phyloP scores from a whole-genome alignment of 139 green algal species.

The Astrephomene gubernaculifera region DNA sequence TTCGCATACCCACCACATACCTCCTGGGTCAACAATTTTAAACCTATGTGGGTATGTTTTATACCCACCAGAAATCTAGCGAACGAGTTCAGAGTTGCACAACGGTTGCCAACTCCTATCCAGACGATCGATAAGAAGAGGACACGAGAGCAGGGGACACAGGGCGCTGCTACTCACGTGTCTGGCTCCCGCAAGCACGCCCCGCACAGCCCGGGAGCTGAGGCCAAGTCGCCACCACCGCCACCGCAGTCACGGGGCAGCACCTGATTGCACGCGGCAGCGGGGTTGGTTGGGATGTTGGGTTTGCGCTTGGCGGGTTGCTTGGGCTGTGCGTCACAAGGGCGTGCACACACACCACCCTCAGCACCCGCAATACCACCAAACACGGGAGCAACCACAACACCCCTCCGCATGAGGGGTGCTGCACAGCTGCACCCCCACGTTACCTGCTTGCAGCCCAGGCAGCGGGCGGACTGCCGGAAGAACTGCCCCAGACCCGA shows the following conservation, averaged over 20 bases:
- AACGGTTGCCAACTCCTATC: not conserved
- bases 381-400: too few relatives aligned
- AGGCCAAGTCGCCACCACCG: too few relatives aligned
- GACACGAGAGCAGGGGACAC: not conserved
- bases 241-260: not conserved
- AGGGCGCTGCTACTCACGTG: conserved; percentile 1
- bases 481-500: conserved; percentile 56
- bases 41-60: too few relatives aligned
- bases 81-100: too few relatives aligned
- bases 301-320: not conserved
- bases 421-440: not conserved
- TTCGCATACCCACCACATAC: not conserved
- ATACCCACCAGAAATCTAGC: too few relatives aligned
- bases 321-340: not conserved
- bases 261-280: not conserved
- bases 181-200: conserved; percentile 45
- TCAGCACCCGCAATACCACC: not conserved
- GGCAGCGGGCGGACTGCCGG: conserved; percentile 60
- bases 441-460: conserved; percentile 59
- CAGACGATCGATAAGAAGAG: too few relatives aligned
- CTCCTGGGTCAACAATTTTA: not conserved
- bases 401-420: too few relatives aligned
- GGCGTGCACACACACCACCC: not conserved
- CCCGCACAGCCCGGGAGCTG: conserved; percentile 60
- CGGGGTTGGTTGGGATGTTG: too few relatives aligned